These are phyloP conservation scores for Chytriomyces sp. DNA, from an alignment of 192 early-diverging fungal species.

Conservation along the genomic window DNA sequence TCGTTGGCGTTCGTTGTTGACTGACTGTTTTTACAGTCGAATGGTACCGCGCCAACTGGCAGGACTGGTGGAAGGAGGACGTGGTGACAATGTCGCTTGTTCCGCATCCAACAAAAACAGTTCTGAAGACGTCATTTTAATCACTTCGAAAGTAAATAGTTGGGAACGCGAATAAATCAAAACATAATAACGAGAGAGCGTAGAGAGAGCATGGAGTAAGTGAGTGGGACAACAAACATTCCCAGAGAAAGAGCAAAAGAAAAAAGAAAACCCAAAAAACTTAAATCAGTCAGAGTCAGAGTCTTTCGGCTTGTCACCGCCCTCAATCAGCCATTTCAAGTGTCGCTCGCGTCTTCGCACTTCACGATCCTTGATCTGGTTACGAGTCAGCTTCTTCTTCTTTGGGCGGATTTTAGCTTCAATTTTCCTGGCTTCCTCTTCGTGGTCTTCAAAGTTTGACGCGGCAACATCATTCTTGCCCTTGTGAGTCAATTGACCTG, in stretches of 20 bases:
- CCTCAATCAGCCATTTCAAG: slow-evolving; percentile 52
- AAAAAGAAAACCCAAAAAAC: neutral
- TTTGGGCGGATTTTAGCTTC: slow-evolving; percentile 55
- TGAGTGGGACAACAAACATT: neutral
- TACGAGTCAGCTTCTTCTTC: slow-evolving; percentile 60
- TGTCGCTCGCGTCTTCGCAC: slow-evolving; percentile 49
- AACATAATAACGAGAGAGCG: neutral
- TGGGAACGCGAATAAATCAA: too few species aligned
- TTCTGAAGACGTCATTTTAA: neutral
- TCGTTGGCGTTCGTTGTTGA: neutral
- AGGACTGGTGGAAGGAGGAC: slow-evolving; percentile 30
- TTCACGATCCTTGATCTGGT: slow-evolving; percentile 56
- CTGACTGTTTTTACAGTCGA: slow-evolving; percentile 8
- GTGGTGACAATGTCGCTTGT: slow-evolving; percentile 21
- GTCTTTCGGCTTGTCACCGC: slow-evolving; percentile 49
- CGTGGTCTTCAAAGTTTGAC: slow-evolving; percentile 50
- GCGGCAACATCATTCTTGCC: slow-evolving; percentile 44
- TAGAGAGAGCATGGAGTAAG: neutral
- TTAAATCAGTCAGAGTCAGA: slow-evolving; percentile 44
- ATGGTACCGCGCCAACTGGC: slow-evolving; percentile 25
- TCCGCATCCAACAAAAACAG: slow-evolving; percentile 19
- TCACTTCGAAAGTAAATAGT: neutral
- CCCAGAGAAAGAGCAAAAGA: neutral
- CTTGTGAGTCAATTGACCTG: slow-evolving; percentile 50
- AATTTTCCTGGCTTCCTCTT: slow-evolving; percentile 52